Conservation (phyloP, 2,329 filamentous ascomycete genomes). For the Gliomastix tumulicola region DNA sequence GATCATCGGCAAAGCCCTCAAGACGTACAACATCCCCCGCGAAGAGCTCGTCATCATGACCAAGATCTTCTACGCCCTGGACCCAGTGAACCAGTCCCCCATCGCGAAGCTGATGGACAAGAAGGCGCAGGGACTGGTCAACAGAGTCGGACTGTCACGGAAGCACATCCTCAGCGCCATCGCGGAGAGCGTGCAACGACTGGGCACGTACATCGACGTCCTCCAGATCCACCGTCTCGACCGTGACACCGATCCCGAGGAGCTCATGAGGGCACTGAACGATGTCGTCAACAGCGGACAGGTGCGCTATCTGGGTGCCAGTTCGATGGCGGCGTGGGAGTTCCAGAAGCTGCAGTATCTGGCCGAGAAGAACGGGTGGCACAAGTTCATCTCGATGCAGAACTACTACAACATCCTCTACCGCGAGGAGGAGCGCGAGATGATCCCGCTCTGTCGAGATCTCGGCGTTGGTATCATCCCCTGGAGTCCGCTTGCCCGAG, state of each 20-base stretch:
- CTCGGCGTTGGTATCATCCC: slow-evolving; percentile 33
- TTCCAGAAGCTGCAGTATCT: slow-evolving; percentile 41
- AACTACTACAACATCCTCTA: slow-evolving; percentile 47
- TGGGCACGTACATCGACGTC: slow-evolving; percentile 54
- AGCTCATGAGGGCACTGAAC: slow-evolving; percentile 52
- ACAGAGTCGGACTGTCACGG: slow-evolving; percentile 46
- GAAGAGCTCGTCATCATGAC: slow-evolving; percentile 55
- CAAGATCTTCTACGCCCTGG: slow-evolving; percentile 44
- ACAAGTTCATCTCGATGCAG: slow-evolving; percentile 51
- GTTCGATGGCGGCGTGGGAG: slow-evolving; percentile 34
- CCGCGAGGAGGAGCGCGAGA: slow-evolving; percentile 47
- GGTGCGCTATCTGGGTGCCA: slow-evolving; percentile 24
- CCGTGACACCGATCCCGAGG: slow-evolving; percentile 32
- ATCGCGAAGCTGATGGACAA: slow-evolving; percentile 26
- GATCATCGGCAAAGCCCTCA: slow-evolving; percentile 59
- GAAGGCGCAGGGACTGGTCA: slow-evolving; percentile 27
- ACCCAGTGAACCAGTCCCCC: slow-evolving; percentile 23
- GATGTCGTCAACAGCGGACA: slow-evolving; percentile 48
- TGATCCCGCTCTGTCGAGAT: slow-evolving; percentile 30
- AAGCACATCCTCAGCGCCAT: slow-evolving; percentile 62
- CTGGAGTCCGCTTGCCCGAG: slow-evolving; percentile 15
- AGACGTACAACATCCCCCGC: slow-evolving; percentile 56
- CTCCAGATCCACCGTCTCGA: slow-evolving; percentile 57
- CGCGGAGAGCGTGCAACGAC: slow-evolving; percentile 45
- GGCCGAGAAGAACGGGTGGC: slow-evolving; percentile 46